Base-by-base conservation (phyloP, 305 asterid genomes). In the Lippia alba region DNA sequence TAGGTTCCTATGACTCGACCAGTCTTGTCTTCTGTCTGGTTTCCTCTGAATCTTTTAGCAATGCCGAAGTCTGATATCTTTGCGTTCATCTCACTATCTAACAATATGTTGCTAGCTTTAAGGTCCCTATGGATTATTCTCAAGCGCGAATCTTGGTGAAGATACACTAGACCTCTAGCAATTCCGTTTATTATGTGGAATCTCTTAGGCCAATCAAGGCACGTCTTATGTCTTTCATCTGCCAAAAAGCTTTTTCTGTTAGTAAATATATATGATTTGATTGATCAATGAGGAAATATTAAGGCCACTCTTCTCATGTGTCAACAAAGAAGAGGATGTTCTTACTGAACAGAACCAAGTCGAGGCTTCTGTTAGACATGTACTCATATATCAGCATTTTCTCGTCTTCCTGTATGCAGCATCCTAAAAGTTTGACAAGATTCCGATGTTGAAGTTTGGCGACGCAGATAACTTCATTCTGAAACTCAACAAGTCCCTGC, bases 11-110 rank as follows among this genome's bases (percentile, higher is more conserved):
- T 78, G 1, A 83, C 76, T 46, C 77, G 70, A 0, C 6, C 34
- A 17, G 90, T 85, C 32, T 74, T 83, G 50, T 69, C 83, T 39
- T 70, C 85, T 0, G 76, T 79, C 67, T 83, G 82, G 6, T 80
- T 69, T 49, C 84, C 90, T 67, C 76, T 66, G 2, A 81, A 79
- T 51, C 72, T 74, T 74, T 81, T 79, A 4, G 86, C 88, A 70
- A 77, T 61, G 53, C 87, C 82, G 56, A 80, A 85, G 64, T 85
- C 86, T 70, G 90, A 83, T 74, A 85, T 85, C 67, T 85, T 85
- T 0, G 87, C 86, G 56, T 74, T 79, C 80, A 85, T 51, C 14
- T 82, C 77, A 1, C 12, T 49, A 53, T 85, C 87, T 54, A 85
- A 73, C 49, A 85, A 64, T n/a, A 85, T 64, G 41, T 82, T 85